A percentile compares a stretch with the other conserved stretches of the same genome.
These are phyloP conservation scores for Drechslerella dactyloides DNA, from an alignment of 2,329 filamentous ascomycete genomes.

Conservation along the genomic window DNA sequence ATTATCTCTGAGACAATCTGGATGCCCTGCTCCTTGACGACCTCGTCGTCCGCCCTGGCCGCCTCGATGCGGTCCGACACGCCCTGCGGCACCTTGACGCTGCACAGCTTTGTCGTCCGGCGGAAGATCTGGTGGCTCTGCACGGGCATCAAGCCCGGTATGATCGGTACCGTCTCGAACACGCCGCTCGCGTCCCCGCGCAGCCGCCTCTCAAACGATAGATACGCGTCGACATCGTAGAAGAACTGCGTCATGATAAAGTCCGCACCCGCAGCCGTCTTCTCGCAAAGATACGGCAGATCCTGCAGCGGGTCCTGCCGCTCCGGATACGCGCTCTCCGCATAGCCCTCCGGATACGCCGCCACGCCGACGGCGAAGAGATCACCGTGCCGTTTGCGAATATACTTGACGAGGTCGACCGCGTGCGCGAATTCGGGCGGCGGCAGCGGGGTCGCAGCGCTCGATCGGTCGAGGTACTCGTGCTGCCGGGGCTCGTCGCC, in stretches of 20 bases:
- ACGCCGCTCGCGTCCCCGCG: conserved; percentile 80
- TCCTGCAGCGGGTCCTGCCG: conserved; percentile 71
- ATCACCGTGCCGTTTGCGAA: conserved; percentile 81
- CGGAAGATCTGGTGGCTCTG: conserved; percentile 97
- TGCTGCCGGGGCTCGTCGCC: conserved; percentile 89
- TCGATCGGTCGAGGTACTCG: conserved; percentile 69
- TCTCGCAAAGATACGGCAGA: conserved; percentile 86
- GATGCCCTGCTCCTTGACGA: conserved; percentile 79
- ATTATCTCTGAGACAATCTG: conserved; percentile 85
- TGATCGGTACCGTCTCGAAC: conserved; percentile 86
- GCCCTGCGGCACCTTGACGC: conserved; percentile 76
- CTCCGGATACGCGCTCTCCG: conserved; percentile 87
- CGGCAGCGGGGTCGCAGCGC: conserved; percentile 65
- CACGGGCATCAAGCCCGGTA: conserved; percentile 95
- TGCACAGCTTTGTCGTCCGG: conserved; percentile 90
- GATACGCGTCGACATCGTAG: conserved; percentile 85
- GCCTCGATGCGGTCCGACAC: conserved; percentile 74
- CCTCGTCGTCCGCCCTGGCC: conserved; percentile 79
- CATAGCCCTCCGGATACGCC: conserved; percentile 92
- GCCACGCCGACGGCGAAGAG: conserved; percentile 97
- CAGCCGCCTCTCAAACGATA: conserved; percentile 76
- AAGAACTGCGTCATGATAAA: conserved; percentile 99
- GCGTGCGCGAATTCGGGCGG: conserved; percentile 84
- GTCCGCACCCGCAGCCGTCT: conserved; percentile 87
- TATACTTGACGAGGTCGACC: conserved; percentile 86